Conservation (phyloP, 495 filamentous ascomycete species). For the Daldinia bambusicola region DNA sequence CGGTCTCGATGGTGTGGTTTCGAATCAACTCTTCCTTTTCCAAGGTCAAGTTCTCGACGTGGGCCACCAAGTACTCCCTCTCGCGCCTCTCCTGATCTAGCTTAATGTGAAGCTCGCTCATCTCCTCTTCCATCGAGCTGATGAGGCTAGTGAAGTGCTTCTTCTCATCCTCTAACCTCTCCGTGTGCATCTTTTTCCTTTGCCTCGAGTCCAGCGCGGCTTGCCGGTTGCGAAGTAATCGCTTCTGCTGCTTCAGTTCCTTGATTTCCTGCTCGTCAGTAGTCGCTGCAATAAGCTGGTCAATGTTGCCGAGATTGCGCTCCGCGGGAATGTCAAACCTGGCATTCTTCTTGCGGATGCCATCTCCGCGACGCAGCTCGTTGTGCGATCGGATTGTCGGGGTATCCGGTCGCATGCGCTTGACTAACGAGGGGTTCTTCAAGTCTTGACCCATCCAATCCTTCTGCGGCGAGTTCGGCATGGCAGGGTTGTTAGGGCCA, state of each 20-base stretch:
- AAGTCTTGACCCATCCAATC: conserved; percentile 64
- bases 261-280: conserved; percentile 94
- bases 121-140: conserved; percentile 80
- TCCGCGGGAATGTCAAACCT: conserved; percentile 97
- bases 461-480: conserved; percentile 64
- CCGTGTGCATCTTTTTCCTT: conserved; percentile 98
- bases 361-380: conserved; percentile 83
- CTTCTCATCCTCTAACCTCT: conserved; percentile 96
- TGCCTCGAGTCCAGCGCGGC: conserved; percentile 98
- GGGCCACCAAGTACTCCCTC: conserved; percentile 76
- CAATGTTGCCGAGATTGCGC: conserved; percentile 93
- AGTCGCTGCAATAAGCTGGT: conserved; percentile 87
- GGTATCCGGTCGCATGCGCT: conserved; percentile 74
- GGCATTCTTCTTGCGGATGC: conserved; percentile 99
- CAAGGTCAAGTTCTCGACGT: conserved; percentile 77
- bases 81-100: conserved; percentile 72
- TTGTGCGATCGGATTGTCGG: conserved; percentile 82
- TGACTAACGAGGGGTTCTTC: conserved; percentile 71
- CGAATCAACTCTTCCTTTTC: conserved; percentile 94
- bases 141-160: conserved; percentile 84
- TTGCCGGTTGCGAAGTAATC: conserved; percentile 91
- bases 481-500: conserved; percentile 54
- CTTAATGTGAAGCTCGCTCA: conserved; percentile 72
- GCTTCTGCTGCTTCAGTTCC: conserved; percentile 98
- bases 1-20: conserved; percentile 90